These are phyloP conservation scores for Tolypocladium ovalisporum DNA, from an alignment of 2,329 filamentous ascomycete genomes.

Conservation along the genomic window DNA sequence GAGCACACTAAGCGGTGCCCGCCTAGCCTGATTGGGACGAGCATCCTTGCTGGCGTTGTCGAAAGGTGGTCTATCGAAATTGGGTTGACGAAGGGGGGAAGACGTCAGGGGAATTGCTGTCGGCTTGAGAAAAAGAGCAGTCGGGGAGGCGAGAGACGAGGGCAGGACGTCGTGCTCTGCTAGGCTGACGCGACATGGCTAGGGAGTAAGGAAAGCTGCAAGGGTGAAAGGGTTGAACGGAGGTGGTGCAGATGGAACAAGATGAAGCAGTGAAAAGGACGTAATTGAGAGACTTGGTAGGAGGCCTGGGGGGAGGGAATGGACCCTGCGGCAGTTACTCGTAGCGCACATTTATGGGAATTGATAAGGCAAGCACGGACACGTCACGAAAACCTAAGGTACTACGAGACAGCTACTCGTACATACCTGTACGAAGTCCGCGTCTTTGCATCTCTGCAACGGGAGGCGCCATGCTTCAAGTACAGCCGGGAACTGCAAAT, in stretches of 20 bases:
- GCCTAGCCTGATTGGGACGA: background rate
- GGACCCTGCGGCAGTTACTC: too few species aligned
- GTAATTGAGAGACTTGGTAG: too few species aligned
- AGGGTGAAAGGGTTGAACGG: background rate
- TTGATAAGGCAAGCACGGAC: too few species aligned
- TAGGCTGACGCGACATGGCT: background rate
- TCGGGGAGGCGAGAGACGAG: background rate
- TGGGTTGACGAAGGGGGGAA: background rate
- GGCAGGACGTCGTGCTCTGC: background rate
- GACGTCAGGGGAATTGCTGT: background rate
- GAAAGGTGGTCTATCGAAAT: conserved; percentile 1
- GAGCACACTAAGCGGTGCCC: background rate
- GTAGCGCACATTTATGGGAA: too few species aligned
- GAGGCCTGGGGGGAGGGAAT: too few species aligned
- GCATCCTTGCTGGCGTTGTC: background rate
- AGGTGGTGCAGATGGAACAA: background rate
- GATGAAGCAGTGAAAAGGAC: background rate
- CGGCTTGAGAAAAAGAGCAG: background rate
- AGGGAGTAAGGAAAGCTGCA: background rate
- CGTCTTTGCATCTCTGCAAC: too few species aligned
- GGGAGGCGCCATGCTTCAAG: too few species aligned
- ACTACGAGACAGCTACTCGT: too few species aligned
- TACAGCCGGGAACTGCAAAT: too few species aligned
- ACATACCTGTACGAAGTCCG: too few species aligned
- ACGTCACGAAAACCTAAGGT: too few species aligned